Evolutionary conservation across 2,329 filamentous ascomycete species (phyloP).

Genomic region (Penicillium brasilianum): DNA sequence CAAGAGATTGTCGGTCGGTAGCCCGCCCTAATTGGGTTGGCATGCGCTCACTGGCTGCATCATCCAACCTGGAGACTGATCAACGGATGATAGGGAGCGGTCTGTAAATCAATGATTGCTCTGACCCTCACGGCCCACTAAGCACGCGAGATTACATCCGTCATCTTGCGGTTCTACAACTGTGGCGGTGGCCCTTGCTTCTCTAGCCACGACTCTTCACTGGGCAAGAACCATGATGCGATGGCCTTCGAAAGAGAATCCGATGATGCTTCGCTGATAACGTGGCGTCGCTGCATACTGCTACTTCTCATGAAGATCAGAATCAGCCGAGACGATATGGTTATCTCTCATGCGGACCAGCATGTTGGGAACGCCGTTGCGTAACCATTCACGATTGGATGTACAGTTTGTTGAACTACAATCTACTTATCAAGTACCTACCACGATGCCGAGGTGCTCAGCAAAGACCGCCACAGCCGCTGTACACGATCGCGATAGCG

Average conservation of each 20-base stretch:
- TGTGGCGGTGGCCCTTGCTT: conserved; percentile 16
- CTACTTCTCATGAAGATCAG: conserved; percentile 10
- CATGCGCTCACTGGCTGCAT: conserved; percentile 6
- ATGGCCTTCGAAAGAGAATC: background rate
- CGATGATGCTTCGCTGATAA: conserved; percentile 22
- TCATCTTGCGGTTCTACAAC: background rate
- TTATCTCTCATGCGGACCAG: background rate
- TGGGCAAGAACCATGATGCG: conserved; percentile 9
- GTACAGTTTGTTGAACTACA: background rate
- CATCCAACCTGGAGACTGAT: background rate
- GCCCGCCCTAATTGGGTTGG: background rate
- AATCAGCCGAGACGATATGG: background rate
- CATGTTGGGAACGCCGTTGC: background rate
- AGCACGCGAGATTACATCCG: conserved; percentile 20
- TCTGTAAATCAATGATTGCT: conserved; percentile 10
- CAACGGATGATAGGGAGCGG: conserved; percentile 13
- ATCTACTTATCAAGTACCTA: conserved; percentile 2
- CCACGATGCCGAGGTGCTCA: conserved; percentile 1
- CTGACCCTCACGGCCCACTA: conserved; percentile 12
- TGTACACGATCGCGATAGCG: conserved; percentile 19
- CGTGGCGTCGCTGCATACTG: conserved; percentile 19
- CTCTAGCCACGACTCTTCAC: conserved; percentile 17
- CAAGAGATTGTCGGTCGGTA: conserved; percentile 27
- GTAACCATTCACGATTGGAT: background rate
- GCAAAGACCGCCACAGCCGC: conserved; percentile 32